A percentile compares a stretch with the other conserved stretches of the same genome.
These are phyloP conservation scores for Pythium brachiatum DNA, from an alignment of 352 stramenopile genomes.

Conservation along the genomic window DNA sequence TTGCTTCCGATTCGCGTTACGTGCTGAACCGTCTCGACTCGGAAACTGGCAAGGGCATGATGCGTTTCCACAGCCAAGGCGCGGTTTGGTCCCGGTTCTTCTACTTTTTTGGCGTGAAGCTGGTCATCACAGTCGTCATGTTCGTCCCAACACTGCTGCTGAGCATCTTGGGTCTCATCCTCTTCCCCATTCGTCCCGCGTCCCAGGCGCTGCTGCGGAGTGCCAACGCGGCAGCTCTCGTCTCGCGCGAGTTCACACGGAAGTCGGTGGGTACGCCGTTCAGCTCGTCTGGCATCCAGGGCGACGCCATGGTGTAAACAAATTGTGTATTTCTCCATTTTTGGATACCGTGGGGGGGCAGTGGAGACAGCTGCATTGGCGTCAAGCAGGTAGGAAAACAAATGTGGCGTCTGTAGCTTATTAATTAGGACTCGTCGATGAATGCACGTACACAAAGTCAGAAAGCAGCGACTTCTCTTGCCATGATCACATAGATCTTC, in stretches of 20 bases:
- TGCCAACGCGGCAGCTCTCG: slow-evolving; percentile 51
- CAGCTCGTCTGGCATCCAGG: slow-evolving; percentile 20
- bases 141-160: slow-evolving; percentile 56
- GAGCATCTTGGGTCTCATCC: slow-evolving; percentile 44
- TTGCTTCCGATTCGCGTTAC: slow-evolving; percentile 43
- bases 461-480: not conserved
- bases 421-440: slow-evolving; percentile 18
- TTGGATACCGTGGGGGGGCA: slow-evolving; percentile 11
- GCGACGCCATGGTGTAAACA: slow-evolving; percentile 26
- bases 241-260: slow-evolving; percentile 69
- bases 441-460: not conserved
- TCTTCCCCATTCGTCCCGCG: slow-evolving; percentile 52
- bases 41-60: slow-evolving; percentile 26
- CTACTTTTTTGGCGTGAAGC: slow-evolving; percentile 65
- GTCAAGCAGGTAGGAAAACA: not conserved
- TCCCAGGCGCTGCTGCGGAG: slow-evolving; percentile 38
- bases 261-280: slow-evolving; percentile 54
- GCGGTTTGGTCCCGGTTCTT: slow-evolving; percentile 65
- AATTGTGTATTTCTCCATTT: slow-evolving; percentile 5
- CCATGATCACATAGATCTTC: too few species aligned
- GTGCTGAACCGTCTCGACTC: slow-evolving; percentile 54
- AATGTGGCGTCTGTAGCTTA: slow-evolving; percentile 13
- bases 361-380: slow-evolving; percentile 2
- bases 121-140: slow-evolving; percentile 58
- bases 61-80: slow-evolving; percentile 55